Evolutionary conservation across 768 basidiomycete species (phyloP).

Genomic region (Lepiota venenata): DNA sequence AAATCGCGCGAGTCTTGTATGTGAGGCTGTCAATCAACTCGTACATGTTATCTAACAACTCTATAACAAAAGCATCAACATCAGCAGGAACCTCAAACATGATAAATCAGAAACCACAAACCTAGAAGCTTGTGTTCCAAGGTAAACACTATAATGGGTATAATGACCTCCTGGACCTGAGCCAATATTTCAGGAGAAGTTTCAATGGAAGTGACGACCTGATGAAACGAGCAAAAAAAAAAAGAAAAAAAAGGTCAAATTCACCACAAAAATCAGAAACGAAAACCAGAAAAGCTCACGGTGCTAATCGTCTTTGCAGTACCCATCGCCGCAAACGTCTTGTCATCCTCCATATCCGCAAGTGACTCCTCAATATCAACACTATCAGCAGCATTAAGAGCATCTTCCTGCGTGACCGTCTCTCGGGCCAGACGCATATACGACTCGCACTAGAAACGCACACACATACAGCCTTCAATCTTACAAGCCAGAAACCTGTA

Average conservation of each 20-base stretch:
- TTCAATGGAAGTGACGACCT: conserved; percentile 78
- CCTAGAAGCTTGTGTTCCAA: conserved; percentile 76
- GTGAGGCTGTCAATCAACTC: conserved; percentile 83
- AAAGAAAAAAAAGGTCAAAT: not conserved
- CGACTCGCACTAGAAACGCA: conserved; percentile 60
- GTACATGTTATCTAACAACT: conserved; percentile 85
- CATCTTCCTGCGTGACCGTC: conserved; percentile 50
- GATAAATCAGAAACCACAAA: conserved; percentile 27
- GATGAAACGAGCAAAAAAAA: not conserved
- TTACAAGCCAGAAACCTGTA: not conserved
- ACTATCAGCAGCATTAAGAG: conserved; percentile 33
- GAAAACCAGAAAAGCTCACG: conserved; percentile 33
- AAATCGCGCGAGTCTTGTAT: conserved; percentile 73
- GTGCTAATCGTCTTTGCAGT: conserved; percentile 83
- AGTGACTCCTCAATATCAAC: conserved; percentile 56
- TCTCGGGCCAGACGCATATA: conserved; percentile 80
- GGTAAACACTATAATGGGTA: conserved; percentile 75
- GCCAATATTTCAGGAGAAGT: conserved; percentile 69
- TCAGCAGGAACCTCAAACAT: not conserved
- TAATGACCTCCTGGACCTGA: conserved; percentile 78
- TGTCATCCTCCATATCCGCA: conserved; percentile 70
- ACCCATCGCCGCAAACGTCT: conserved; percentile 85
- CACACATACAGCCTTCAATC: not conserved
- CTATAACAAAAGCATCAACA: conserved; percentile 31
- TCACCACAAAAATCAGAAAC: not conserved